Base-by-base conservation (phyloP, 176 grass and related monocot species). In the Oryza glaberrima region DNA sequence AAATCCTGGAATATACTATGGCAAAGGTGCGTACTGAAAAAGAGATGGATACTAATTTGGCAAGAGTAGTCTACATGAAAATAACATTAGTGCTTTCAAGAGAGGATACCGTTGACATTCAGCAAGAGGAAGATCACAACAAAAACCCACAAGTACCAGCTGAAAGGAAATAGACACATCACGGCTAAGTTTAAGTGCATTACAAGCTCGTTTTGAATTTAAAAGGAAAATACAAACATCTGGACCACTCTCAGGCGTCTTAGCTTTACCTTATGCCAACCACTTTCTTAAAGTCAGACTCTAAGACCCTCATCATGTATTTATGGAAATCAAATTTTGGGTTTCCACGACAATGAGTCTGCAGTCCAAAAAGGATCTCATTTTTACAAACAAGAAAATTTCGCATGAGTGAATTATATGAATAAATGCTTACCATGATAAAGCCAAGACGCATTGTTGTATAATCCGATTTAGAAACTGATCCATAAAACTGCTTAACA, bases 231-330 rank as follows among this genome's bases (percentile, higher is more conserved):
- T 75, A 89, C 26, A 28, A 65, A 52, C 38, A 78, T 47, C 28
- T 4, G 4, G 43, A 11, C 32, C 7, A 36, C 3, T 70, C 51
- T 71, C 15, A 56, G 56, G n/a, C 11, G 45, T 47, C 45, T 47
- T 47, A 47, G 45, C 11, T 47, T 82, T 92, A 99, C 96, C 96
- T 99, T 92, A 99, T 99, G 51, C 93, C 96, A 22, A 98, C 96
- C 38, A 96, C 96, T 89, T 92, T 98, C 82, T 94, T 95, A 79
- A 94, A 96, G 90, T 98, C 96, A 88, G 91, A 88, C 91, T 98
- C 96, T 45, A 98, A 87, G 74, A 89, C 90, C 70, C 90, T 87
- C n/a, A 96, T 15, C 96, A 96, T 96, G 81, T 98, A 98, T 63
- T 83, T 98, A 80, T 98, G 87, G 65, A 98, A 98, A 90, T 98